A percentile compares a stretch with the other conserved stretches of the same genome.
Evolutionary conservation across 208 protist species (phyloP).

Genomic region (Trypanosoma boissoni): DNA sequence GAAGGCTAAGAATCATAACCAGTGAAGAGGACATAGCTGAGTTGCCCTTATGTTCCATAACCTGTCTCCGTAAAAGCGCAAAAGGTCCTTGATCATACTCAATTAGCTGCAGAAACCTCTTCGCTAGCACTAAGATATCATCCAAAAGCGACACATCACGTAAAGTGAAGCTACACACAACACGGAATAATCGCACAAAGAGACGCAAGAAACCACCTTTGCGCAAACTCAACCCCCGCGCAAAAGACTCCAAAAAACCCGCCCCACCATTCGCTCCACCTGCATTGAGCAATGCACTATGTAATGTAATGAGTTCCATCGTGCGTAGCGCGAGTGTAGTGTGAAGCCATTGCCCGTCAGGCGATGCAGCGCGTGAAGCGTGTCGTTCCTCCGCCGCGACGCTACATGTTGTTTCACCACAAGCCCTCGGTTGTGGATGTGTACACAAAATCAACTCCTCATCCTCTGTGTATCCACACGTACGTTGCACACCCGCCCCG

Average conservation of each 20-base stretch:
- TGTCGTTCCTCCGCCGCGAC: not conserved
- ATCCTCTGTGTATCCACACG: slow-evolving; percentile 50
- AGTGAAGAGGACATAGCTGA: slow-evolving; percentile 61
- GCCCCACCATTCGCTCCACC: slow-evolving; percentile 5
- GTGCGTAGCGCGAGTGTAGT: slow-evolving; percentile 57
- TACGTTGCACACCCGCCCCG: slow-evolving; percentile 13
- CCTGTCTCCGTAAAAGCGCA: slow-evolving; percentile 32
- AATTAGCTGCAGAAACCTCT: slow-evolving; percentile 42
- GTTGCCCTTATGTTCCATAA: slow-evolving; percentile 52
- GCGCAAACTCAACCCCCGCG: slow-evolving; percentile 5
- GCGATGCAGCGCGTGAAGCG: slow-evolving; percentile 4
- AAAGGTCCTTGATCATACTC: slow-evolving; percentile 39
- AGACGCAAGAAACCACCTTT: slow-evolving; percentile 75
- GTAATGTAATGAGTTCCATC: slow-evolving; percentile 51
- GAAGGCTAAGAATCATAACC: slow-evolving; percentile 51
- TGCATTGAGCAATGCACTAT: slow-evolving; percentile 51
- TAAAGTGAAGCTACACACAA: slow-evolving; percentile 62
- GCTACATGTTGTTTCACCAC: no score
- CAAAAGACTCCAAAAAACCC: not conserved
- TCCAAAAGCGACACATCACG: slow-evolving; percentile 29
- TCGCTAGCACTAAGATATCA: slow-evolving; percentile 34
- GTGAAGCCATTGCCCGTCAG: slow-evolving; percentile 82
- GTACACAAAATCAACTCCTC: slow-evolving; percentile 33
- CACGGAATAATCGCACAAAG: slow-evolving; percentile 76
- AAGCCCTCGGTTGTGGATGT: no score